Evolutionary conservation across 2,329 filamentous ascomycete genomes (phyloP), one percentile per base, ranked within the genome.

Genomic region (Rhytidhysteron rufulum): DNA sequence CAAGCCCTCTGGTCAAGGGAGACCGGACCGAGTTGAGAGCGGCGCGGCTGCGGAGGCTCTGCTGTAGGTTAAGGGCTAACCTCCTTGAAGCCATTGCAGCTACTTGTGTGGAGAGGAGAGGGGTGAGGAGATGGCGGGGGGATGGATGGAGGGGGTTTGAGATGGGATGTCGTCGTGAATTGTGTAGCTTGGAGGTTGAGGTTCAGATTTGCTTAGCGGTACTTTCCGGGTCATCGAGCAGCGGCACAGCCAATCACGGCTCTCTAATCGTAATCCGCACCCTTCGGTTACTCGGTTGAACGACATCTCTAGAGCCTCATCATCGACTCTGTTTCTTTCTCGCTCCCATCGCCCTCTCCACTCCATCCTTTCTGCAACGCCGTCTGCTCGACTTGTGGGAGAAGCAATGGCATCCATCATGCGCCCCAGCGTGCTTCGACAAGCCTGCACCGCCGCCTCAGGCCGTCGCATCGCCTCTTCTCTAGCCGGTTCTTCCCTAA

Each of bases 11-110:
- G 72, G 82, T 85, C 72, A 93, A 75, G 55, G 85, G 79, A 69
- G 81, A 75, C 37, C 33, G 30, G 67, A 88, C 77, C 66, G 85
- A 77, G 71, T 86, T 84, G 72, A 93, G 79, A 72, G 86, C 86
- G 72, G 86, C 80, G 71, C 88, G 87, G 76, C 77, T 87, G 78
- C 89, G 88, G 74, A 95, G 78, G 74, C 86, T 86, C 76, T 88
- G 84, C 72, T 88, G 82, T 66, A 97, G 82, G 78, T 90, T 95
- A 73, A 94, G 81, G 78, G 90, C 90, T 77, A 97, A 83, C 84
- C 89, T 87, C 82, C 90, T 83, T 73, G 91, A 95, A 77, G 91
- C 91, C 91, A 97, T 96, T 69, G 69, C 63, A 52, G 54, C 46
- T 50, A 55, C 49, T 50, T 53, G 53, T 54, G 43, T 48, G 58